Conservation (phyloP, 495 filamentous ascomycete genomes). For the Aspergillus kassunensis region DNA sequence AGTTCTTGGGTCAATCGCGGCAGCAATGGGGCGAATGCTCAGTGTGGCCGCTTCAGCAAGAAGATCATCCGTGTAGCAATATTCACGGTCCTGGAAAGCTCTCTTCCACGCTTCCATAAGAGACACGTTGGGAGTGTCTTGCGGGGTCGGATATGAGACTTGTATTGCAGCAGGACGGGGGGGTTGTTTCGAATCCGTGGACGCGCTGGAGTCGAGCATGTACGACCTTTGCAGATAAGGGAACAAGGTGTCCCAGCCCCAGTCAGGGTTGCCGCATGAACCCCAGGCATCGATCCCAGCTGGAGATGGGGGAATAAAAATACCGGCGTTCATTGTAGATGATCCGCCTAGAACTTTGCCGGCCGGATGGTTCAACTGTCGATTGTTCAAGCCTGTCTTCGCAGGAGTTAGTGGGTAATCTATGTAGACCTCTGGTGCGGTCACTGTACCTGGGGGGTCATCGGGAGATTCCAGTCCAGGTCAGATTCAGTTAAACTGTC, state of each 20-base stretch:
- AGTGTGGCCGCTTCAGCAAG: slow-evolving; percentile 8
- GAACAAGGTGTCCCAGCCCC: slow-evolving; percentile 31
- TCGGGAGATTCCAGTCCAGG: slow-evolving; percentile 53
- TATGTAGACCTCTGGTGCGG: too few relatives aligned
- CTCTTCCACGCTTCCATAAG: slow-evolving; percentile 27
- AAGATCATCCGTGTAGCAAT: slow-evolving; percentile 11
- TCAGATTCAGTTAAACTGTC: slow-evolving; percentile 36
- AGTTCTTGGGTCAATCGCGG: background rate
- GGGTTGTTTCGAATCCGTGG: too few relatives aligned
- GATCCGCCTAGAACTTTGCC: slow-evolving; percentile 25
- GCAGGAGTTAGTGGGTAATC: background rate
- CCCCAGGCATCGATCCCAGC: slow-evolving; percentile 45
- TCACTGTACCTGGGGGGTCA: slow-evolving; percentile 46
- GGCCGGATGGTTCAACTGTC: slow-evolving; percentile 20
- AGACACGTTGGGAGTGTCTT: background rate
- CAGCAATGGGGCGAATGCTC: background rate
- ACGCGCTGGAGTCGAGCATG: too few relatives aligned
- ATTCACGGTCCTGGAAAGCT: slow-evolving; percentile 18
- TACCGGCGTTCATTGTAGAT: slow-evolving; percentile 27
- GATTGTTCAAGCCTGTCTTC: slow-evolving; percentile 19
- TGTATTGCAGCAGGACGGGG: too few relatives aligned
- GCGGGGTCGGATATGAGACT: too few relatives aligned
- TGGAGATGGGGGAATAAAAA: slow-evolving; percentile 26
- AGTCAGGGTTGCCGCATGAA: slow-evolving; percentile 38
- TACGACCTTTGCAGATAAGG: slow-evolving; percentile 25